A percentile compares a stretch with the other conserved stretches of the same genome.
Evolutionary conservation across 1,284 basidiomycete genomes (phyloP).

Genomic region (Xerocomus cyaneibrunnescens): DNA sequence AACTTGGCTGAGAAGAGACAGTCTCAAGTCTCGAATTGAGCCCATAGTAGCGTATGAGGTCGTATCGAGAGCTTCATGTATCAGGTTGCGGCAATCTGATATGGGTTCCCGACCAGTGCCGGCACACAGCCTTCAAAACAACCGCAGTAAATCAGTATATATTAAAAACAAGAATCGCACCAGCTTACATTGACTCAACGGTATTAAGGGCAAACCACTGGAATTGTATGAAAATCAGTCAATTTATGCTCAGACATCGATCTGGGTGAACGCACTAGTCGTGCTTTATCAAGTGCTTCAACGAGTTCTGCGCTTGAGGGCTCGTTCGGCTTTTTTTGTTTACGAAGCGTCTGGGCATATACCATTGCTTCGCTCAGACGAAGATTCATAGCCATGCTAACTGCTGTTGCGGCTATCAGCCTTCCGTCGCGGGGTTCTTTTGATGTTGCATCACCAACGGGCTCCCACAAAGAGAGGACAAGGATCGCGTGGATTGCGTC

Average conservation of each 20-base stretch:
- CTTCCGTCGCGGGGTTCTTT: constrained; percentile 40
- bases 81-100: constrained; percentile 35
- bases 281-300: constrained; percentile 38
- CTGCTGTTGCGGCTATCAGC: constrained; percentile 42
- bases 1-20: constrained; percentile 38
- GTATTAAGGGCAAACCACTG: constrained; percentile 43
- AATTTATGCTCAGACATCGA: constrained; percentile 12
- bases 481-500: constrained; percentile 45
- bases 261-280: constrained; percentile 35
- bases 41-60: constrained; percentile 26
- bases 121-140: constrained; percentile 39
- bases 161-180: not conserved
- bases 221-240: constrained; percentile 7
- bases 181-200: constrained; percentile 41
- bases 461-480: constrained; percentile 45
- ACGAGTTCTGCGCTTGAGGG: constrained; percentile 27
- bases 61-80: constrained; percentile 32
- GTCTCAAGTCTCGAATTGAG: constrained; percentile 35
- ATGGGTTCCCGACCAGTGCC: constrained; percentile 41
- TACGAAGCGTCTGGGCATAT: constrained; percentile 31
- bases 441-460: constrained; percentile 33
- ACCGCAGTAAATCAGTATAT: constrained; percentile 4
- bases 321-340: constrained; percentile 28
- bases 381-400: constrained; percentile 49
- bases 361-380: constrained; percentile 38